A percentile compares a stretch with the other conserved stretches of the same genome.
These are phyloP conservation scores for Lolium perenne DNA, from an alignment of 176 grass and related monocot species.

Conservation along the genomic window DNA sequence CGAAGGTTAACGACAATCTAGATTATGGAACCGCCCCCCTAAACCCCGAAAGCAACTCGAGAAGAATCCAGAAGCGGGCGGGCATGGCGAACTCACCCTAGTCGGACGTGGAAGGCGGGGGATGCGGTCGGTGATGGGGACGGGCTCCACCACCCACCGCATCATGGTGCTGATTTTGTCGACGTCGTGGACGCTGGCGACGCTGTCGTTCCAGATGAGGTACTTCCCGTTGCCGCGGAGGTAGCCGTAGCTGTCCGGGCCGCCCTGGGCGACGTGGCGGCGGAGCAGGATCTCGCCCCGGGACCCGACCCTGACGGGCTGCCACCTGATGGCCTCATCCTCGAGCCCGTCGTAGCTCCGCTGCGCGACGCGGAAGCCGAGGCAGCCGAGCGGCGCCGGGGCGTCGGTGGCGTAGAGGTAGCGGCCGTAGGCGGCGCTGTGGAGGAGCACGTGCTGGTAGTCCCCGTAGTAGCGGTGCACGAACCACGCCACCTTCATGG, in stretches of 20 bases:
- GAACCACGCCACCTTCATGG: slow-evolving; percentile 3
- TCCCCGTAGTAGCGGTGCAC: neutral
- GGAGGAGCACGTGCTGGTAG: neutral
- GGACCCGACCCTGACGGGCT: neutral
- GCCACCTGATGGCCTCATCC: neutral
- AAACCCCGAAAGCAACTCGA: neutral
- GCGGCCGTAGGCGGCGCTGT: slow-evolving; percentile 27
- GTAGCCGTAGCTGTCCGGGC: neutral
- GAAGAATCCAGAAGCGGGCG: neutral
- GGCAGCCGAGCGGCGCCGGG: neutral
- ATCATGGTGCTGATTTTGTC: neutral
- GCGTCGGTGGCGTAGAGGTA: slow-evolving; percentile 16
- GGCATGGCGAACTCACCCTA: slow-evolving; percentile 9
- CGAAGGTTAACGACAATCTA: no score
- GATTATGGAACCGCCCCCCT: neutral
- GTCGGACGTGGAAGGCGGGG: neutral
- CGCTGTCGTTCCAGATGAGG: neutral
- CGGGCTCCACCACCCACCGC: slow-evolving; percentile 15
- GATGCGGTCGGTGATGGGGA: neutral
- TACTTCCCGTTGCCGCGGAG: slow-evolving; percentile 31
- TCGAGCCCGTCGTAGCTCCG: neutral
- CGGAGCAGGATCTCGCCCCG: neutral
- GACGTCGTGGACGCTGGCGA: neutral
- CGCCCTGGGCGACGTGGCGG: neutral
- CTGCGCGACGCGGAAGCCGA: neutral